Conservation (phyloP, 441 rosid species). For the Daphne laureola region DNA sequence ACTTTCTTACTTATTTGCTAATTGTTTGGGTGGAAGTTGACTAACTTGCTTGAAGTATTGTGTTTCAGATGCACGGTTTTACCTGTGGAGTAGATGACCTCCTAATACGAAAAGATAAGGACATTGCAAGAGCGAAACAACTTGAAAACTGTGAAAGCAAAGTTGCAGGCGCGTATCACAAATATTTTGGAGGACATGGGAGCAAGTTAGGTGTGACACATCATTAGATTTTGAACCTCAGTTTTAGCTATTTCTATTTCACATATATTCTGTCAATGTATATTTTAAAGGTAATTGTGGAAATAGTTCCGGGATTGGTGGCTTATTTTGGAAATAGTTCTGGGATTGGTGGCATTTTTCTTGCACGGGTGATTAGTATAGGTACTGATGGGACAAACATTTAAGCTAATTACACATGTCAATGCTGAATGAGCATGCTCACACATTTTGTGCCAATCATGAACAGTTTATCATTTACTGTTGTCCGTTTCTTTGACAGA, state of each 20-base stretch:
- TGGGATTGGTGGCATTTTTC: too few species aligned
- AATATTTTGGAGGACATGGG: constrained; percentile 51
- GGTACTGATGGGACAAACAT: too few species aligned
- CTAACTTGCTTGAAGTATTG: constrained; percentile 22
- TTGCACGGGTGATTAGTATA: too few species aligned
- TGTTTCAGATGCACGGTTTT: constrained; percentile 89
- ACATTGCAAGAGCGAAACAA: constrained; percentile 59
- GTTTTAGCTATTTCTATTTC: too few species aligned
- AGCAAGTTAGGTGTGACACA: constrained; percentile 41
- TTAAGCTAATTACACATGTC: too few species aligned
- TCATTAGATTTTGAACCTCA: too few species aligned
- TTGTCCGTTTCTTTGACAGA: background rate
- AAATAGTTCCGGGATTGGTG: too few species aligned
- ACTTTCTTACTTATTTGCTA: background rate
- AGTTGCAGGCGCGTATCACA: constrained; percentile 73
- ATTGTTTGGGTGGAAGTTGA: constrained; percentile 4
- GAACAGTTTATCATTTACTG: too few species aligned
- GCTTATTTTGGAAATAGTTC: background rate
- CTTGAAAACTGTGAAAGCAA: constrained; percentile 66
- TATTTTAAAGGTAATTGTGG: background rate
- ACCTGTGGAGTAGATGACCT: constrained; percentile 99
- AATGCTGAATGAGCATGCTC: too few species aligned
- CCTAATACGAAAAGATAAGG: constrained; percentile 59
- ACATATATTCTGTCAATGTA: too few species aligned
- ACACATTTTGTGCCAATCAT: too few species aligned